Conservation (phyloP, 148 eudicot genomes). For the Salicornia ramosissima region DNA sequence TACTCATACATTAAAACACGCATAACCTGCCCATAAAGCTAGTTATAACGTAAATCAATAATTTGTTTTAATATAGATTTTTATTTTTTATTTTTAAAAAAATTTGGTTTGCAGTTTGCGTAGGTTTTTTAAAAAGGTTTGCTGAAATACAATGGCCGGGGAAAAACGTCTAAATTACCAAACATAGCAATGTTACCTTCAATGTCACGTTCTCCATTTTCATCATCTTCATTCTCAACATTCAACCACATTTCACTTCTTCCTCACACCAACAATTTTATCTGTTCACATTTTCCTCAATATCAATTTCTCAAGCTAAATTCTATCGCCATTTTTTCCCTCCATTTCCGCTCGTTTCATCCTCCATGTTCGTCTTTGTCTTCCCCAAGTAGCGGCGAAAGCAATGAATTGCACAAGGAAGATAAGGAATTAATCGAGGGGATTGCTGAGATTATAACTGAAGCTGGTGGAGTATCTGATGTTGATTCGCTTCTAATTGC, state of each 20-base stretch:
- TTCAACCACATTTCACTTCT: background rate
- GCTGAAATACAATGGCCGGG: no score
- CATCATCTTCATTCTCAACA: conserved; percentile 3
- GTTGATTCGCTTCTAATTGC: conserved; percentile 39
- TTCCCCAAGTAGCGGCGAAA: background rate
- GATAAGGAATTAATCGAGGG: conserved; percentile 25
- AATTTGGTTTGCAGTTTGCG: no score
- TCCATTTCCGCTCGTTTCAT: background rate
- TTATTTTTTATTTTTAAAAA: no score
- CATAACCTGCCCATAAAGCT: no score
- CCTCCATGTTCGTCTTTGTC: background rate
- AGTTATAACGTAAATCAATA: no score
- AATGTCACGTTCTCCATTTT: conserved; percentile 19
- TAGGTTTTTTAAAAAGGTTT: no score
- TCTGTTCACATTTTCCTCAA: background rate
- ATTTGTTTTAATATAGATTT: no score
- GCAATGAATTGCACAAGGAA: conserved; percentile 6
- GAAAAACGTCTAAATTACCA: no score
- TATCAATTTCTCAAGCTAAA: background rate
- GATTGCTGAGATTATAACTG: conserved; percentile 38
- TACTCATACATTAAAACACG: no score
- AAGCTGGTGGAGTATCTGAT: conserved; percentile 37
- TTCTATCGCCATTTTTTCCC: conserved; percentile 15
- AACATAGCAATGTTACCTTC: conserved; percentile 6
- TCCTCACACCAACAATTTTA: background rate